These are phyloP conservation scores for Asterophora lycoperdoides DNA, from an alignment of 768 basidiomycete genomes.

Conservation along the genomic window DNA sequence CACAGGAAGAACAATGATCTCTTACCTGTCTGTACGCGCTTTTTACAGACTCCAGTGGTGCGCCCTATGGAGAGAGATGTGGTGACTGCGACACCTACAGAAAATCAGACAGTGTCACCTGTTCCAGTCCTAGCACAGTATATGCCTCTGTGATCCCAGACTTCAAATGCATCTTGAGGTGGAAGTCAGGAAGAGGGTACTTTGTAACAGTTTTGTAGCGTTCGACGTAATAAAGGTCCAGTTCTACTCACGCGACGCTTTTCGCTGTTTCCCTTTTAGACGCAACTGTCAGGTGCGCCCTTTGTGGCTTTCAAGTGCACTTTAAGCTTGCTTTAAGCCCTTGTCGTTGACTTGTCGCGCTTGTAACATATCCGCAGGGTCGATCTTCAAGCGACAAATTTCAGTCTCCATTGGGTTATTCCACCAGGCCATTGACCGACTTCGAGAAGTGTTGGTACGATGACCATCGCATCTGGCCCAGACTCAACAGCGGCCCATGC, in stretches of 20 bases:
- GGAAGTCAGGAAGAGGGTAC: constrained; percentile 7
- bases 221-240: too few species aligned
- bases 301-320: too few species aligned
- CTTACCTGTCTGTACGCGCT: constrained; percentile 64
- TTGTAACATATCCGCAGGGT: neutral
- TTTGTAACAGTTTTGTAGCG: too few species aligned
- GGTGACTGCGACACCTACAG: neutral
- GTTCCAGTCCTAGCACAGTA: constrained; percentile 45
- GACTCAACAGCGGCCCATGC: neutral
- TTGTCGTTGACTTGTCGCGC: neutral
- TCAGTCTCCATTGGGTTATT: neutral
- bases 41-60: constrained; percentile 62
- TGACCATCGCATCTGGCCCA: neutral
- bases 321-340: too few species aligned
- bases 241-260: constrained; percentile 18
- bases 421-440: neutral
- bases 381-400: neutral
- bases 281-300: too few species aligned
- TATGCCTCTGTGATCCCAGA: constrained; percentile 29
- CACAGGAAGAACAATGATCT: constrained; percentile 1
- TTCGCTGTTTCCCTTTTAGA: constrained; percentile 1
- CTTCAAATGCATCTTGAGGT: constrained; percentile 9
- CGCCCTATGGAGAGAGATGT: constrained; percentile 36
- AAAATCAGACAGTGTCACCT: constrained; percentile 33
- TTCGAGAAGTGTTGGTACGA: neutral